Evolutionary conservation across 2,329 filamentous ascomycete genomes (phyloP).

Genomic region (Hypomyces perniciosus): DNA sequence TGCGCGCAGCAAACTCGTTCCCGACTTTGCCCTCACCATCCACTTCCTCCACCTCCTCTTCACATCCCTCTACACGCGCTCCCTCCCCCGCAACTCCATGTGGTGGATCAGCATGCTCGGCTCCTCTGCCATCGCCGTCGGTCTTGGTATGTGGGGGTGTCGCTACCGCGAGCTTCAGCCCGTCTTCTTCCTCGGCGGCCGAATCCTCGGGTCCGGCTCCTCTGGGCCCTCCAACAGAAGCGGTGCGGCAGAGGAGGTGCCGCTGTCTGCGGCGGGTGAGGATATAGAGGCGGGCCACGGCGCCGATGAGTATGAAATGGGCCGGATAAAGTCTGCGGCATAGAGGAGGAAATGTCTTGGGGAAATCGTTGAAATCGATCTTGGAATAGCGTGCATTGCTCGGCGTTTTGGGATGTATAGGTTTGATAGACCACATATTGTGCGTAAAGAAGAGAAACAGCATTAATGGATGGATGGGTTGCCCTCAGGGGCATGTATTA

Average conservation of each 20-base stretch:
- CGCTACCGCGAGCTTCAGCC: conserved; percentile 84
- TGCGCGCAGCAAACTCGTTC: conserved; percentile 85
- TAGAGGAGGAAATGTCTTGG: conserved; percentile 6
- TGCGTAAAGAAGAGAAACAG: neutral
- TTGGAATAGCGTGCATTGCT: conserved; percentile 8
- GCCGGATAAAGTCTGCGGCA: conserved; percentile 37
- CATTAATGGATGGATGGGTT: neutral
- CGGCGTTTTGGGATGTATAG: conserved; percentile 8
- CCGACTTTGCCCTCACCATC: conserved; percentile 87
- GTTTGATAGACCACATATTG: neutral
- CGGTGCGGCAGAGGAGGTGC: conserved; percentile 19
- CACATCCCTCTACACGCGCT: conserved; percentile 71
- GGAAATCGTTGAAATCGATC: neutral
- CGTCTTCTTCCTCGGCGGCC: conserved; percentile 71
- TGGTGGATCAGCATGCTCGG: conserved; percentile 69
- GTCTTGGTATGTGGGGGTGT: conserved; percentile 81
- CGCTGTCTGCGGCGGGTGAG: conserved; percentile 29
- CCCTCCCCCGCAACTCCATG: conserved; percentile 68
- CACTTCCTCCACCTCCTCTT: conserved; percentile 76
- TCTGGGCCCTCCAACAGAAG: conserved; percentile 17
- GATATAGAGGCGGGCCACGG: conserved; percentile 29
- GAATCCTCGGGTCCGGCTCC: conserved; percentile 27
- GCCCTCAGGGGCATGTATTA: neutral
- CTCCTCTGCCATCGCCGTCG: conserved; percentile 42
- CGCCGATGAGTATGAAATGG: conserved; percentile 63